phyloP scores from a whole-genome alignment of 1,284 basidiomycete species.

The Puccinia hordei region DNA sequence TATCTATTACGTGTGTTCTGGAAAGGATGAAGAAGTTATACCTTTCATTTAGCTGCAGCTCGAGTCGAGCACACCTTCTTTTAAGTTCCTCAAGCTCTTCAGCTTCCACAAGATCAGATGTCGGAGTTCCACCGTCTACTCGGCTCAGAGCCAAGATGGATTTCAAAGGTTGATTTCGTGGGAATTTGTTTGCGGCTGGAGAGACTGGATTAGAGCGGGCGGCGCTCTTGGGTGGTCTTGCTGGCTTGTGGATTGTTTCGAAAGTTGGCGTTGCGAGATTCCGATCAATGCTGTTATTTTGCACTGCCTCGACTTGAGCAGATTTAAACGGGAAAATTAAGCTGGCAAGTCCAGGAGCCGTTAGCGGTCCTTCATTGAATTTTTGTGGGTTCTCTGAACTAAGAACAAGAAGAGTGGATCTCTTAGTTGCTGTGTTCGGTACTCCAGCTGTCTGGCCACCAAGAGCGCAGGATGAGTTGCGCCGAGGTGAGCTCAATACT shows the following conservation, averaged over 20 bases:
- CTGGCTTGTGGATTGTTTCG: conserved; percentile 12
- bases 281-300: neutral
- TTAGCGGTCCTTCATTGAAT: neutral
- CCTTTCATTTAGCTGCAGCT: conserved; percentile 42
- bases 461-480: neutral
- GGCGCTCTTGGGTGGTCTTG: conserved; percentile 23
- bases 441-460: neutral
- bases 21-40: neutral
- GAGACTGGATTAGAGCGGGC: conserved; percentile 26
- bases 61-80: conserved; percentile 29
- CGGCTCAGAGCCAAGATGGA: neutral
- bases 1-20: neutral
- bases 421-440: neutral
- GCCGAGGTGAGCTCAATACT: neutral
- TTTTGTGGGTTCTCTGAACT: neutral
- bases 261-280: neutral
- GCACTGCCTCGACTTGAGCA: neutral
- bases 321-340: neutral
- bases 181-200: conserved; percentile 1
- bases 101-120: neutral
- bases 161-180: neutral
- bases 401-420: neutral
- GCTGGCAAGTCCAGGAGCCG: neutral
- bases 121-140: neutral
- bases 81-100: conserved; percentile 24